Conservation (phyloP, 2,329 filamentous ascomycete species). For the Triangularia setosa region DNA sequence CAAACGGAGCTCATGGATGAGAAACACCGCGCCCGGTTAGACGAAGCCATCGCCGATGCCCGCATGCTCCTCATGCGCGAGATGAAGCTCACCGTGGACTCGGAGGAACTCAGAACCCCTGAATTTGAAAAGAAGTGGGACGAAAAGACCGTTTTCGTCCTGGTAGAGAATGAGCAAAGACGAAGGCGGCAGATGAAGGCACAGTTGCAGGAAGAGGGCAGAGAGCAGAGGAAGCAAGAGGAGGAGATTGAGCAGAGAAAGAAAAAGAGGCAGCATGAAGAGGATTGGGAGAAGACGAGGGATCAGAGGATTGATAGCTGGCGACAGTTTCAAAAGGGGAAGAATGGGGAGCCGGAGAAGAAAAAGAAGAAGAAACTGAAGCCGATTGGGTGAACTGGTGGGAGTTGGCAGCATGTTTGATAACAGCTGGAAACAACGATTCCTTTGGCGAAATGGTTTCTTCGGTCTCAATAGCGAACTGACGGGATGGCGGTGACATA, state of each 20-base stretch:
- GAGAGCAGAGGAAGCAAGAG: slow-evolving; percentile 80
- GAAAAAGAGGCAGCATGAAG: slow-evolving; percentile 84
- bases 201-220: slow-evolving; percentile 93
- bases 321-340: slow-evolving; percentile 83
- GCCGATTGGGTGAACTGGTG: slow-evolving; percentile 50
- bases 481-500: background rate
- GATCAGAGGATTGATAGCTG: slow-evolving; percentile 91
- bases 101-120: slow-evolving; percentile 77
- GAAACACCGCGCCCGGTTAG: slow-evolving; percentile 79
- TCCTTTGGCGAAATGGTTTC: too few relatives aligned
- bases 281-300: slow-evolving; percentile 90
- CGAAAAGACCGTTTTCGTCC: slow-evolving; percentile 81
- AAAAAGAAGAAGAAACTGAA: slow-evolving; percentile 68
- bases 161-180: slow-evolving; percentile 89
- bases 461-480: background rate
- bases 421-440: background rate
- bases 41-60: slow-evolving; percentile 94
- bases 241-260: slow-evolving; percentile 78
- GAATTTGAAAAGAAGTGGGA: slow-evolving; percentile 84
- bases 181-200: slow-evolving; percentile 82
- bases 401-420: background rate
- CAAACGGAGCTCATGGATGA: slow-evolving; percentile 90
- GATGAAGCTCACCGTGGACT: slow-evolving; percentile 87
- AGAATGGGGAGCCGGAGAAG: slow-evolving; percentile 36
- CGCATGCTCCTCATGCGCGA: slow-evolving; percentile 93